phyloP scores from a whole-genome alignment of 768 basidiomycete genomes.

The Melanogaster broomeanus region DNA sequence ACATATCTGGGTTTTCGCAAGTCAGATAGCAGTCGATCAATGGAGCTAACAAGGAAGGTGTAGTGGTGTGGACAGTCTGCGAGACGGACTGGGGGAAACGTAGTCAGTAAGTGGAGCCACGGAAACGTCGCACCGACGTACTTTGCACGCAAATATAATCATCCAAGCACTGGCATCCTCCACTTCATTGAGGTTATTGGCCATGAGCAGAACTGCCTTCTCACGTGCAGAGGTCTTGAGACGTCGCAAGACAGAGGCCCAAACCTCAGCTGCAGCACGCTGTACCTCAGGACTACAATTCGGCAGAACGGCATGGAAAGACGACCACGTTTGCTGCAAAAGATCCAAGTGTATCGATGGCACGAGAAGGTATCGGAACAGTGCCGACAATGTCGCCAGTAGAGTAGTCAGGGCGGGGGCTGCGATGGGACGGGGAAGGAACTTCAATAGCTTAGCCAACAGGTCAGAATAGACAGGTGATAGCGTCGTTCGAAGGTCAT shows the following conservation, averaged over 20 bases:
- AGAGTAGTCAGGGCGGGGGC: constrained; percentile 61
- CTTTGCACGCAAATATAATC: constrained; percentile 79
- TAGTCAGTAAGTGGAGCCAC: not conserved
- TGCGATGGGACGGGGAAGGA: constrained; percentile 61
- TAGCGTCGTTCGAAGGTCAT: constrained; percentile 80
- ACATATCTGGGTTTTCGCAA: constrained; percentile 38
- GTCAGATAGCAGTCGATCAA: constrained; percentile 59
- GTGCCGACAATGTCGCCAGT: constrained; percentile 62
- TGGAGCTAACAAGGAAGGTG: constrained; percentile 59
- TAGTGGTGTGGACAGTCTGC: constrained; percentile 77
- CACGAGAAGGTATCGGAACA: constrained; percentile 75
- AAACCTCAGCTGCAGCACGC: constrained; percentile 81
- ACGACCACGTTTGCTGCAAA: constrained; percentile 61
- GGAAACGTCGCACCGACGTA: constrained; percentile 25
- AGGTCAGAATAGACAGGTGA: constrained; percentile 60
- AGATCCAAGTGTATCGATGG: constrained; percentile 57
- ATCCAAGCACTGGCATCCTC: constrained; percentile 75
- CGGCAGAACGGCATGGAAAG: constrained; percentile 50
- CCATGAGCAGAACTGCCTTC: constrained; percentile 57
- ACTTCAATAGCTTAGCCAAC: constrained; percentile 53
- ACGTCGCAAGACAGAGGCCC: constrained; percentile 77
- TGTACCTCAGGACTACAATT: constrained; percentile 72
- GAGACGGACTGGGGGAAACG: constrained; percentile 62
- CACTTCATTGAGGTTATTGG: constrained; percentile 46
- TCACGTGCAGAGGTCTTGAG: constrained; percentile 62